Evolutionary conservation across 352 stramenopile genomes (phyloP), one percentile per base, ranked within the genome.

Genomic region (Sclerospora graminicola): DNA sequence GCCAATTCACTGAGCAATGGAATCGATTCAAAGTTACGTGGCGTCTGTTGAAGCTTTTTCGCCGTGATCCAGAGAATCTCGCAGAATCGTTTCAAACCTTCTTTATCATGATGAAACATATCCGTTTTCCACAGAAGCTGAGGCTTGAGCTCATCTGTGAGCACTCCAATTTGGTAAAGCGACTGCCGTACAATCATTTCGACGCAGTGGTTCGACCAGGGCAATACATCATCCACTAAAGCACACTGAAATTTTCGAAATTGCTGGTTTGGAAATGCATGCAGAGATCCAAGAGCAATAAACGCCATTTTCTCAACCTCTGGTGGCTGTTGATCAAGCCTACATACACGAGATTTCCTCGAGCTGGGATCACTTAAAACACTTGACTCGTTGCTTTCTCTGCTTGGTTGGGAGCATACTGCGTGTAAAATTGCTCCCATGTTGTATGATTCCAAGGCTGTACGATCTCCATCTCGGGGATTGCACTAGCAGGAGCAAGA

Each of bases 261-360:
- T 26, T 84, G 67, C 36, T 75, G 65, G 21, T 80, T 60, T 1
- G 73, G 60, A 13, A 63, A 75, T 10, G 67, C 60, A 8, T 69
- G 62, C 1, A 84, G 23, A 2, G 54, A 54, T 3, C 54, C 70
- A 7, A 82, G 45, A 8, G 43, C 41, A 27, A 72, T 57, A 19
- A 69, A 65, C 9, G 54, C 37, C 4, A 4, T 0, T 18, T 63
- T 55, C 9, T 71, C 56, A 8, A 69, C 60, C 15, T 44, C 40
- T 15, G 57, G 27, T 1, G 36, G 39, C 10, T 48, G 27, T 13
- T 65, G 39, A 11, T 38, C 16, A n/a, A 65, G 31, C 2, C 68
- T 54, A 0, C 39, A 35, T 84, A 84, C 13, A 70, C 48, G 5
- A 63, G 8, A 14, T 84, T 86, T 2, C 69, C 69, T 14, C 69